A percentile compares a stretch with the other conserved stretches of the same genome.
Evolutionary conservation across 1,284 basidiomycete genomes (phyloP).

Genomic region (Sanghuangporus baumii): DNA sequence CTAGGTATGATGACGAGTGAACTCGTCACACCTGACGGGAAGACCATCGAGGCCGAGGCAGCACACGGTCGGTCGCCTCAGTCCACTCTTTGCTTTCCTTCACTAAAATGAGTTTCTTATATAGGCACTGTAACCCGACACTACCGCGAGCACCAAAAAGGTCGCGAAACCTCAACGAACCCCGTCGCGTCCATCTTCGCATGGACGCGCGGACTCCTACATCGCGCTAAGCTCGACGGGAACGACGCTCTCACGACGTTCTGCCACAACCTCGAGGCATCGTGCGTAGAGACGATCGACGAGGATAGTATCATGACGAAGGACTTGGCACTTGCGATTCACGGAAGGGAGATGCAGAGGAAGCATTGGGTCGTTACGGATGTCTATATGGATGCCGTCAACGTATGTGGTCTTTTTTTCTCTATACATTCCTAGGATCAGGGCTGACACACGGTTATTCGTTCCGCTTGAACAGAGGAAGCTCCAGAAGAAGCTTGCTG

Average conservation of each 20-base stretch:
- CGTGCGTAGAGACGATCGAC: constrained; percentile 92
- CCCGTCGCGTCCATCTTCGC: constrained; percentile 98
- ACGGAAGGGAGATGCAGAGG: constrained; percentile 87
- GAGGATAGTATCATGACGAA: constrained; percentile 91
- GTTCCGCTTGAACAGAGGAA: constrained; percentile 10
- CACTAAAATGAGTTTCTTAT: constrained; percentile 13
- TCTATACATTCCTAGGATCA: not conserved
- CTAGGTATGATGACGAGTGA: constrained; percentile 98
- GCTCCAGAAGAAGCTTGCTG: constrained; percentile 19
- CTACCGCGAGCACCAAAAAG: constrained; percentile 96
- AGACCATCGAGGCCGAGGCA: constrained; percentile 88
- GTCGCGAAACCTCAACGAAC: constrained; percentile 94
- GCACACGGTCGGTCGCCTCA: constrained; percentile 64
- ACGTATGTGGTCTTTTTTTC: constrained; percentile 40
- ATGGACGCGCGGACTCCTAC: constrained; percentile 93
- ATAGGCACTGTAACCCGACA: constrained; percentile 84
- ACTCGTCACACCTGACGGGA: constrained; percentile 93
- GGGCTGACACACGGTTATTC: not conserved
- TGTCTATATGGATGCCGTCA: constrained; percentile 88
- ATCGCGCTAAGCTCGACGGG: constrained; percentile 89
- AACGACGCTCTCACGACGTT: constrained; percentile 77
- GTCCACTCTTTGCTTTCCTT: not conserved
- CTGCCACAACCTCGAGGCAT: constrained; percentile 77
- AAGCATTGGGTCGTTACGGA: constrained; percentile 93
- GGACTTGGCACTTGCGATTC: constrained; percentile 92